These are phyloP conservation scores for Dipodascus geniculatus DNA, from an alignment of 805 yeast genomes.

Conservation along the genomic window DNA sequence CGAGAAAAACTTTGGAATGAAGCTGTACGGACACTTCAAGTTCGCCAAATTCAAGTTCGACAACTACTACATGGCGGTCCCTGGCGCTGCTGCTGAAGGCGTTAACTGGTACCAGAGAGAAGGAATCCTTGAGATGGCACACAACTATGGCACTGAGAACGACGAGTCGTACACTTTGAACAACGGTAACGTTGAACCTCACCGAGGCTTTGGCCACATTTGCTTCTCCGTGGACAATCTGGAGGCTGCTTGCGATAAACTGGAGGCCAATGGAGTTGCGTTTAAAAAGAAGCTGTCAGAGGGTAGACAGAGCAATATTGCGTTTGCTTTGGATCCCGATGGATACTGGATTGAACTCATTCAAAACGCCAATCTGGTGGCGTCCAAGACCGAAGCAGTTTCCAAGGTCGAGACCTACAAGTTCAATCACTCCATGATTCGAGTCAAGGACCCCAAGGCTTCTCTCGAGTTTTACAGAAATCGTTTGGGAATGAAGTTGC, in stretches of 20 bases:
- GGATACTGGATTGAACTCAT: slow-evolving; percentile 94
- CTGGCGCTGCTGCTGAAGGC: slow-evolving; percentile 31
- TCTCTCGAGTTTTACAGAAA: slow-evolving; percentile 71
- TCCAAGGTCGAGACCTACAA: slow-evolving; percentile 34
- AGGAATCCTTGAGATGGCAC: slow-evolving; percentile 79
- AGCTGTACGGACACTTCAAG: slow-evolving; percentile 39
- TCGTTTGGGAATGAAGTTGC: slow-evolving; percentile 69
- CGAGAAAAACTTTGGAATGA: slow-evolving; percentile 62
- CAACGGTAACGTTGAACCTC: slow-evolving; percentile 77
- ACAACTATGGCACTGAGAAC: slow-evolving; percentile 61
- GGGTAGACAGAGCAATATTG: slow-evolving; percentile 88
- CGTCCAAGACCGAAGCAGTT: slow-evolving; percentile 21
- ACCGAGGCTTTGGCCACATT: slow-evolving; percentile 89
- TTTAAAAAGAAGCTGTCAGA: slow-evolving; percentile 79
- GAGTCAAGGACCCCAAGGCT: slow-evolving; percentile 73
- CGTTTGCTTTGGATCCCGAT: slow-evolving; percentile 90
- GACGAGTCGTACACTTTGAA: slow-evolving; percentile 45
- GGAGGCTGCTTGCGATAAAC: slow-evolving; percentile 41
- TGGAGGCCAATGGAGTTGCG: slow-evolving; percentile 50
- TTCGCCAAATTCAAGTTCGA: slow-evolving; percentile 47
- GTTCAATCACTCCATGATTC: slow-evolving; percentile 85
- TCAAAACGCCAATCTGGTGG: slow-evolving; percentile 38
- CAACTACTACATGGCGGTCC: slow-evolving; percentile 56
- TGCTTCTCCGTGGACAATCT: slow-evolving; percentile 81
- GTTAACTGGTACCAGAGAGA: slow-evolving; percentile 29